Evolutionary conservation across 495 filamentous ascomycete species (phyloP).

Genomic region (Talaromyces wortmannii): DNA sequence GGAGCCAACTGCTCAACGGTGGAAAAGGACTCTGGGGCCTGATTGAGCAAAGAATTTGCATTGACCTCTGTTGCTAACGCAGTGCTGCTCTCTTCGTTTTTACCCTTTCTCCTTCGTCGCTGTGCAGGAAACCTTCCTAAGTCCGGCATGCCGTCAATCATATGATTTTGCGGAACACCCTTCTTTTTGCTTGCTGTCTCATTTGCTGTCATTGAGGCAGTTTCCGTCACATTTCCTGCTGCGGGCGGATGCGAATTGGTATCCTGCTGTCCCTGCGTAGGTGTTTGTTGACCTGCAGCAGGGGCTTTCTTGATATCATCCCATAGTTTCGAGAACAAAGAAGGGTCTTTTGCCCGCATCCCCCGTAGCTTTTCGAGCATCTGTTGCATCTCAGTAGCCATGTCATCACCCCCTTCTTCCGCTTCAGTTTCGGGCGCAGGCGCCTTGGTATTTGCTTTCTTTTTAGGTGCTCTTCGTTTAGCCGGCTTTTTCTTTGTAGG

Average conservation of each 20-base stretch:
- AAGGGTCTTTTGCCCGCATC: slow-evolving; percentile 24
- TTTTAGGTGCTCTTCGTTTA: not conserved
- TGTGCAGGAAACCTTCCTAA: slow-evolving; percentile 18
- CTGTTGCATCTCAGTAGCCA: slow-evolving; percentile 23
- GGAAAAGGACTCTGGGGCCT: not conserved
- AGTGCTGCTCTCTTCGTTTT: not conserved
- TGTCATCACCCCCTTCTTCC: slow-evolving; percentile 8
- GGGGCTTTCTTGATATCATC: slow-evolving; percentile 22
- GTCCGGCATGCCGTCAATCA: slow-evolving; percentile 7
- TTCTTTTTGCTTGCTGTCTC: not conserved
- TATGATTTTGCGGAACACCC: not conserved
- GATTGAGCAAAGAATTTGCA: slow-evolving; percentile 1
- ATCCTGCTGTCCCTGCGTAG: not conserved
- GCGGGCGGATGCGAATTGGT: not conserved
- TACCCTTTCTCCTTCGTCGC: slow-evolving; percentile 5
- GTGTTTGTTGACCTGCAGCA: not conserved
- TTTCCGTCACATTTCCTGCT: not conserved
- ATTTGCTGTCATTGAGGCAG: not conserved
- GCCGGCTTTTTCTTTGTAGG: slow-evolving; percentile 2
- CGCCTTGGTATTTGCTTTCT: not conserved
- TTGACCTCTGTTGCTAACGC: not conserved
- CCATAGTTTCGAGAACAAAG: slow-evolving; percentile 23
- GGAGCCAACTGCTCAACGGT: no score
- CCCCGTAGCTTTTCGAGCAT: slow-evolving; percentile 30
- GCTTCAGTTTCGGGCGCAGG: not conserved